These are phyloP conservation scores for Boletus rubropictus DNA, from an alignment of 768 basidiomycete genomes.

Conservation along the genomic window DNA sequence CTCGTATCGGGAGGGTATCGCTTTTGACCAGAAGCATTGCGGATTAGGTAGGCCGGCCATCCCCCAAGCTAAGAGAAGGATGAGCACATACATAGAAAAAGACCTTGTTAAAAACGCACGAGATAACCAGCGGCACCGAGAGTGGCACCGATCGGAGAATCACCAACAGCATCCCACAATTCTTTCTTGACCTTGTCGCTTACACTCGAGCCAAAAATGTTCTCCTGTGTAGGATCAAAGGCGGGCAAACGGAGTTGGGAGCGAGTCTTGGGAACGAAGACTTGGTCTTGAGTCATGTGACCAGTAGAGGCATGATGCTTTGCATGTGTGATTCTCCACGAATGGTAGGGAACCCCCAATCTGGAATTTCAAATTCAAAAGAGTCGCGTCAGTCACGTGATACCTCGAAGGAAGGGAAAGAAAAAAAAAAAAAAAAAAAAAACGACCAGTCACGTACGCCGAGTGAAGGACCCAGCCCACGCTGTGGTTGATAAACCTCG, in stretches of 20 bases:
- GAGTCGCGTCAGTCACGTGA: constrained; percentile 21
- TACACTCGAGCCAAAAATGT: constrained; percentile 58
- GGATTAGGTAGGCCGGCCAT: constrained; percentile 78
- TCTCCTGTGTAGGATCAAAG: constrained; percentile 64
- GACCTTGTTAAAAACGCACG: constrained; percentile 34
- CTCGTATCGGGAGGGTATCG: constrained; percentile 74
- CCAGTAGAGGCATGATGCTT: constrained; percentile 94
- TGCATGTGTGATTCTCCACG: constrained; percentile 91
- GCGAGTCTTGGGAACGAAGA: constrained; percentile 90
- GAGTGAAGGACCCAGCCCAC: constrained; percentile 94
- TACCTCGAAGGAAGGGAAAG: not conserved
- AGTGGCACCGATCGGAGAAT: constrained; percentile 76
- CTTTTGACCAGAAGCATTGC: constrained; percentile 81
- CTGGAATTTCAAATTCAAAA: constrained; percentile 35
- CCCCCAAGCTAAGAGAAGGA: constrained; percentile 53
- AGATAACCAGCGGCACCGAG: constrained; percentile 52
- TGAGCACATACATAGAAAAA: constrained; percentile 1
- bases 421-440: not conserved
- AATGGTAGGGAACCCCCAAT: constrained; percentile 93
- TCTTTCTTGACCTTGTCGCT: constrained; percentile 63
- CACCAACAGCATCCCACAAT: constrained; percentile 81
- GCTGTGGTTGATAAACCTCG: constrained; percentile 83
- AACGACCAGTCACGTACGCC: constrained; percentile 43
- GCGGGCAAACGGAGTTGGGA: constrained; percentile 59
- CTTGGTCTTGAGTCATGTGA: constrained; percentile 93